Evolutionary conservation across 2,329 filamentous ascomycete genomes (phyloP).

Genomic region (Fusarium neocosmosporiellum): DNA sequence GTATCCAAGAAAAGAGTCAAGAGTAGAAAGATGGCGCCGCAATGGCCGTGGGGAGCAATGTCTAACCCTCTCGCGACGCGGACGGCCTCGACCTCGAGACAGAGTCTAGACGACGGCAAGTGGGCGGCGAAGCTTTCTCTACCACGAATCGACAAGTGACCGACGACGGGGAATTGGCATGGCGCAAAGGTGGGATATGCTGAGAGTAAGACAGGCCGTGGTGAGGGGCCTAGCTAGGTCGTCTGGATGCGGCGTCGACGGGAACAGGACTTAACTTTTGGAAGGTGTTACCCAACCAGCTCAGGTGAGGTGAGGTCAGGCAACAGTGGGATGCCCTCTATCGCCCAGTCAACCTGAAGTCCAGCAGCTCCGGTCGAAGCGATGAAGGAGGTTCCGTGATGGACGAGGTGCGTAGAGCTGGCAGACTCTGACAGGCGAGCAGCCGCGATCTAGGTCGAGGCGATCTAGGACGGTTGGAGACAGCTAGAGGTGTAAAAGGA

Average conservation of each 20-base stretch:
- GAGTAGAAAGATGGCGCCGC: constrained; percentile 21
- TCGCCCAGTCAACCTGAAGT: background rate
- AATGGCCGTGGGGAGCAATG: constrained; percentile 16
- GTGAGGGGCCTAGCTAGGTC: constrained; percentile 32
- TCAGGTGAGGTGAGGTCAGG: constrained; percentile 19
- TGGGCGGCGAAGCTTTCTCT: constrained; percentile 26
- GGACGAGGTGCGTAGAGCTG: background rate
- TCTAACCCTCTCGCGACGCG: constrained; percentile 1
- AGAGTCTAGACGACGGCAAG: constrained; percentile 18
- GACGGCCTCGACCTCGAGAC: constrained; percentile 27
- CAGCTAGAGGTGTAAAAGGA: background rate
- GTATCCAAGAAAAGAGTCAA: background rate
- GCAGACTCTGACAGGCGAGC: background rate
- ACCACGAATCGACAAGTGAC: constrained; percentile 37
- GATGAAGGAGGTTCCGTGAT: background rate
- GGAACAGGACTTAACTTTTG: constrained; percentile 35
- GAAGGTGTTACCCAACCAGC: constrained; percentile 24
- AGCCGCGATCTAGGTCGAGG: background rate
- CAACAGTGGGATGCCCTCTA: constrained; percentile 11
- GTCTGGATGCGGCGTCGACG: constrained; percentile 36
- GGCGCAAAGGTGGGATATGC: constrained; percentile 33
- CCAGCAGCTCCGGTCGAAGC: background rate
- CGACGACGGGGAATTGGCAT: constrained; percentile 34
- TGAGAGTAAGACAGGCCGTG: constrained; percentile 29
- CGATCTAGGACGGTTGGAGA: background rate